These are phyloP conservation scores for Citrullus mucosospermus DNA, from an alignment of 306 rosid species.

Conservation along the genomic window DNA sequence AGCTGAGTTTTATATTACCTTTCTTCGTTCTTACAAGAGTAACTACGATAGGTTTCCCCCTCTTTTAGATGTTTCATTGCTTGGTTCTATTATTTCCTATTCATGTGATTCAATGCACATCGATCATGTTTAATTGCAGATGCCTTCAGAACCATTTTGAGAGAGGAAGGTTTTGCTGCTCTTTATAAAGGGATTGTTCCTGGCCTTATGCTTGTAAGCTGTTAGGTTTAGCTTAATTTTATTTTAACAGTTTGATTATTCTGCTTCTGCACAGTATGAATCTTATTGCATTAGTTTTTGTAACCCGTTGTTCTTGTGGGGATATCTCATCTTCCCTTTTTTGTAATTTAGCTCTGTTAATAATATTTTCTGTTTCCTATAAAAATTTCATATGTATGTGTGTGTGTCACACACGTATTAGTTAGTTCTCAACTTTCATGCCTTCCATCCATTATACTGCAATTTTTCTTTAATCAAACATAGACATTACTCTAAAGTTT, in stretches of 20 bases:
- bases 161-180: slow-evolving; percentile 76
- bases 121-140: slow-evolving; percentile 38
- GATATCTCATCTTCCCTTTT: neutral
- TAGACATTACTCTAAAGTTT: neutral
- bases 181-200: slow-evolving; percentile 83
- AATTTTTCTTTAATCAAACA: neutral
- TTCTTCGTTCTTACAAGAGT: neutral
- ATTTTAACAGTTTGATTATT: neutral
- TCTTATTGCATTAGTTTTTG: neutral
- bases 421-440: neutral
- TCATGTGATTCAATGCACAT: neutral
- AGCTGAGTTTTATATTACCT: neutral
- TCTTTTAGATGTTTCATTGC: neutral
- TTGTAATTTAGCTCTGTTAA: neutral
- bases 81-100: slow-evolving; percentile 12
- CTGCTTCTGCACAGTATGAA: neutral
- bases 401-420: neutral
- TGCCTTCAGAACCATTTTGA: slow-evolving; percentile 83
- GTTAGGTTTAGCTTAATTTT: slow-evolving; percentile 12
- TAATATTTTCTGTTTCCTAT: neutral
- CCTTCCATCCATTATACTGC: neutral
- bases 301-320: neutral
- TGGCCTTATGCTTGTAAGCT: slow-evolving; percentile 72
- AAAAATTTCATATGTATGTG: no score
- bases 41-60: neutral